These are phyloP conservation scores for Chrysoporthe puriensis DNA, from an alignment of 2,329 filamentous ascomycete species.

Conservation along the genomic window DNA sequence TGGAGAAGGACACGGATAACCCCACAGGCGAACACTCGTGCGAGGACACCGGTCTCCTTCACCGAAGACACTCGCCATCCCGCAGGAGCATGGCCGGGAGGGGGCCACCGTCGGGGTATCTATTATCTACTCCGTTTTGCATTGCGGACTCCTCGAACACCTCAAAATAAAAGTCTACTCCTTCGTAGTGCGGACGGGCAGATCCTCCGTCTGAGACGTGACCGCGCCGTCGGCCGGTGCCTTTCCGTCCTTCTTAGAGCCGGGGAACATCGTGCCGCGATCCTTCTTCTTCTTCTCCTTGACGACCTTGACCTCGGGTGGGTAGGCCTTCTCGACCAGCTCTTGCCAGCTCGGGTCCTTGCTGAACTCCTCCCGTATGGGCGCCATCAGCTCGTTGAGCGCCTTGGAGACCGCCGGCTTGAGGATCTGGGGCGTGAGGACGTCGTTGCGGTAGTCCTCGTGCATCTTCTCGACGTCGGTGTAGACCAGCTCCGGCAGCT, in stretches of 20 bases:
- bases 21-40: not conserved
- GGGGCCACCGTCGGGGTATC: not conserved
- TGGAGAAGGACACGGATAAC: too few relatives aligned
- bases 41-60: not conserved
- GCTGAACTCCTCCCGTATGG: constrained; percentile 73
- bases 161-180: not conserved
- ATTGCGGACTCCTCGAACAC: not conserved
- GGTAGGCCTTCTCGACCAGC: constrained; percentile 79
- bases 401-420: constrained; percentile 82
- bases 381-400: constrained; percentile 73
- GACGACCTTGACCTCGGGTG: constrained; percentile 67
- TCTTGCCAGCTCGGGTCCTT: constrained; percentile 72
- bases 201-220: constrained; percentile 28
- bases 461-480: constrained; percentile 73
- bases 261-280: constrained; percentile 69
- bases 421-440: constrained; percentile 82
- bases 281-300: constrained; percentile 80
- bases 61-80: not conserved
- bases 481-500: constrained; percentile 76
- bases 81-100: not conserved
- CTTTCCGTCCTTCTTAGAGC: constrained; percentile 33
- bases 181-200: constrained; percentile 21
- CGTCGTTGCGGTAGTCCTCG: constrained; percentile 78
- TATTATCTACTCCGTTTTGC: not conserved
- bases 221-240: constrained; percentile 28